Conservation (phyloP, 345 rosid genomes). For the Sonneratia alba region DNA sequence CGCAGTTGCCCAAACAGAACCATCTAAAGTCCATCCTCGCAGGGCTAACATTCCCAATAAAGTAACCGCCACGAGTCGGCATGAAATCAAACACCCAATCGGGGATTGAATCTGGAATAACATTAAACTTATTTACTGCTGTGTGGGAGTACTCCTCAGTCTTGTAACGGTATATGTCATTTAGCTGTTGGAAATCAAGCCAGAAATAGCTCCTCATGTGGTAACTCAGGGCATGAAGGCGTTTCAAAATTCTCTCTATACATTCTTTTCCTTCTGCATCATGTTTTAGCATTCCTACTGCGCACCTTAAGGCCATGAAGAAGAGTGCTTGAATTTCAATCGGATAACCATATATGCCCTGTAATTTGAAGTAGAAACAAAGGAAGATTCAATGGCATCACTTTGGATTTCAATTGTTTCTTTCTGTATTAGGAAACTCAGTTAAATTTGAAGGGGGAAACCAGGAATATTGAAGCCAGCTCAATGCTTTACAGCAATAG, state of each 20-base stretch:
- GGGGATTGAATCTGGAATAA: slow-evolving; percentile 17
- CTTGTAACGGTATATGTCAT: slow-evolving; percentile 27
- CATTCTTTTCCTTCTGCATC: slow-evolving; percentile 12
- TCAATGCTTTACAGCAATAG: too few relatives aligned
- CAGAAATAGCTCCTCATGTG: slow-evolving; percentile 20
- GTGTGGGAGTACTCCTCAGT: not conserved
- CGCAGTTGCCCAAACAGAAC: slow-evolving; percentile 44
- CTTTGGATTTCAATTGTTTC: too few relatives aligned
- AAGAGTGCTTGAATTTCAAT: slow-evolving; percentile 72
- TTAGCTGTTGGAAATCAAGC: slow-evolving; percentile 45
- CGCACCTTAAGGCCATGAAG: slow-evolving; percentile 51
- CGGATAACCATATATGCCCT: slow-evolving; percentile 66
- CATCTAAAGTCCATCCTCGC: slow-evolving; percentile 53
- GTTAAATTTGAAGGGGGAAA: too few relatives aligned
- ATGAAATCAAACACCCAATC: slow-evolving; percentile 49
- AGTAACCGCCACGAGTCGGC: slow-evolving; percentile 45
- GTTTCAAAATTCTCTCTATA: slow-evolving; percentile 35
- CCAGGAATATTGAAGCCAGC: too few relatives aligned
- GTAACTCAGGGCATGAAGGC: slow-evolving; percentile 38
- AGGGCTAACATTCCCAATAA: slow-evolving; percentile 48
- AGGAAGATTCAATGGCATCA: too few relatives aligned
- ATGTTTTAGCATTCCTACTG: slow-evolving; percentile 41
- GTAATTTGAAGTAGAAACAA: slow-evolving; percentile 1
- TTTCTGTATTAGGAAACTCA: too few relatives aligned
- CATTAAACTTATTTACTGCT: not conserved